A percentile compares a stretch with the other conserved stretches of the same genome.
Evolutionary conservation across 495 filamentous ascomycete genomes (phyloP).

Genomic region (Lentithecium fluviatile): DNA sequence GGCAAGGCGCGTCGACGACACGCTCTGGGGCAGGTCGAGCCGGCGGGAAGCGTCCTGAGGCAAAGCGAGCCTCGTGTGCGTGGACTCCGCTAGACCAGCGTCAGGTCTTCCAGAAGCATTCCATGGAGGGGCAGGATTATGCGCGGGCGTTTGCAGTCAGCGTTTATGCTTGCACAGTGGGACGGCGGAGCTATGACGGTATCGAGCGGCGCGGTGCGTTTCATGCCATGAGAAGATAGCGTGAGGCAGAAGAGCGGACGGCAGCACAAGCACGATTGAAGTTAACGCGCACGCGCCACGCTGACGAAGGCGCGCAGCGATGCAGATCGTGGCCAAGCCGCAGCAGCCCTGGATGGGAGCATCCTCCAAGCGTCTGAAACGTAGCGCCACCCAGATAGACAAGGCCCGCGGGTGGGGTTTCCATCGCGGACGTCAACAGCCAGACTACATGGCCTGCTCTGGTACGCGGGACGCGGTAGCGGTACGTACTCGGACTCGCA

Average conservation of each 20-base stretch:
- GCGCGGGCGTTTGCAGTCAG: conserved; percentile 15
- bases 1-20: conserved; percentile 4
- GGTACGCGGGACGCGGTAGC: too few relatives aligned
- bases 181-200: not conserved
- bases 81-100: conserved; percentile 21
- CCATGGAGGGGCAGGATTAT: conserved; percentile 16
- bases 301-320: not conserved
- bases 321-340: too few relatives aligned
- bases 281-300: not conserved
- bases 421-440: not conserved
- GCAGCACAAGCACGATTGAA: not conserved
- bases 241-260: not conserved
- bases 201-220: conserved; percentile 5
- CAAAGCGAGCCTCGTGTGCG: conserved; percentile 19
- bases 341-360: not conserved
- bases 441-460: not conserved
- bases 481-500: too few relatives aligned
- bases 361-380: conserved; percentile 15
- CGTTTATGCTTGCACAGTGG: not conserved
- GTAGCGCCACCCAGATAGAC: conserved; percentile 10
- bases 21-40: conserved; percentile 14
- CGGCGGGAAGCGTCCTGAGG: conserved; percentile 14
- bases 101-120: conserved; percentile 33
- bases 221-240: conserved; percentile 3
- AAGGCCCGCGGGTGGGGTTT: not conserved